Base-by-base conservation (phyloP, 2,329 filamentous ascomycete genomes). In the Fusarium equiseti region DNA sequence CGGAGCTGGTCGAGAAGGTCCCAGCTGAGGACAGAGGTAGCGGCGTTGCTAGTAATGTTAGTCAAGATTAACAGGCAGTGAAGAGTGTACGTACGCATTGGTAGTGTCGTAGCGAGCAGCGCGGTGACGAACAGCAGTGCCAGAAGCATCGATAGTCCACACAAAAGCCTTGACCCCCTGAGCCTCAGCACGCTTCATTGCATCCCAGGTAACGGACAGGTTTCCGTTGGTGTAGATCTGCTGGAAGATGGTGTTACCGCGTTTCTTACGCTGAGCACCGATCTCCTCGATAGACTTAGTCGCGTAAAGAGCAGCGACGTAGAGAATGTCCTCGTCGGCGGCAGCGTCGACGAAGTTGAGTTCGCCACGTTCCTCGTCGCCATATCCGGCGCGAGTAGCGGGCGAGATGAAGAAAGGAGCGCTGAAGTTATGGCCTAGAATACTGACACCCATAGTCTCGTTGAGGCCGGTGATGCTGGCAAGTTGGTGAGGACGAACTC, bases 401-500 rank as follows among this genome's bases (percentile, higher is more conserved):
- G 84, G 84, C 3, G 81, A 79, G 71, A 86, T 86, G 74, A 86
- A 86, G 75, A 86, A 81, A 2, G 85, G 84, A 10, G 82, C 81
- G 13, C 79, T 81, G 61, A 85, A 83, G 71, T 84, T 84, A 71
- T 84, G 75, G 10, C 84, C 84, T 18, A 85, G 74, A 24, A 86
- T 80, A n/a, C 76, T 81, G 3, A 82, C 83, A 7, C 80, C 68
- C 13, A 82, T 63, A 4, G 79, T 79, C 56, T 78, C 71, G 40
- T 81, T 81, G 22, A 81, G 72, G 15, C 73, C 72, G 11, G 72
- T 73, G 44, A 85, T 80, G 59, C 54, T 71, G 10, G 71, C 73
- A 2, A 75, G 72, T n/a, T 75, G 70, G 12, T 73, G 72, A 63
- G 83, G 82, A 43, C 84, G 79, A 27, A 86, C 76, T 43, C 80